Percentiles rank a stretch among this genome's conserved stretches.
Evolutionary conservation across 148 eudicot genomes (phyloP).

Genomic region (Arbutus unedo): DNA sequence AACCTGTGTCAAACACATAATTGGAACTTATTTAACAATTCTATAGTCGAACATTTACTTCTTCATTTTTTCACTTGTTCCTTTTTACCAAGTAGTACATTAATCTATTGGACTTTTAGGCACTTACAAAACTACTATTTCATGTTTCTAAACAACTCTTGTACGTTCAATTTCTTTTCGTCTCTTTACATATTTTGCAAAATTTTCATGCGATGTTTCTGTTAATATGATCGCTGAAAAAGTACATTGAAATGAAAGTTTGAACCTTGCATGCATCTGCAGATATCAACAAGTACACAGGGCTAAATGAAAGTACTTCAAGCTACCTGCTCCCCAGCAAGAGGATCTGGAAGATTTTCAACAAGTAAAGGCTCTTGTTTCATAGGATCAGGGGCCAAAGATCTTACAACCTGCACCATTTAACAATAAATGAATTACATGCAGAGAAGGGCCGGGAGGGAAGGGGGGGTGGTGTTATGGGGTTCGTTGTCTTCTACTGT

Average conservation of each 20-base stretch:
- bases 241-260: neutral
- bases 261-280: neutral
- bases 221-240: neutral
- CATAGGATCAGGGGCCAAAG: slow-evolving; percentile 63
- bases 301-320: neutral
- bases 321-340: slow-evolving; percentile 93
- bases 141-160: too few species aligned
- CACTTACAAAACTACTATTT: too few species aligned
- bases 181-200: too few species aligned
- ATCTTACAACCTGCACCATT: slow-evolving; percentile 55
- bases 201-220: too few species aligned
- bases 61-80: too few species aligned
- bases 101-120: too few species aligned
- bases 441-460: neutral
- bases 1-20: too few species aligned
- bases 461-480: neutral
- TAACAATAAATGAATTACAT: slow-evolving; percentile 17
- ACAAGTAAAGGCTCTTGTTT: slow-evolving; percentile 81
- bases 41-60: too few species aligned
- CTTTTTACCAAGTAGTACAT: too few species aligned
- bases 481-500: too few species aligned
- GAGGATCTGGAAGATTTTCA: slow-evolving; percentile 85
- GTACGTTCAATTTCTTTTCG: too few species aligned
- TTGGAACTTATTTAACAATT: too few species aligned
- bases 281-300: neutral